Evolutionary conservation across 345 rosid species (phyloP), one percentile per base, ranked within the genome.

Genomic region (Punica granatum): DNA sequence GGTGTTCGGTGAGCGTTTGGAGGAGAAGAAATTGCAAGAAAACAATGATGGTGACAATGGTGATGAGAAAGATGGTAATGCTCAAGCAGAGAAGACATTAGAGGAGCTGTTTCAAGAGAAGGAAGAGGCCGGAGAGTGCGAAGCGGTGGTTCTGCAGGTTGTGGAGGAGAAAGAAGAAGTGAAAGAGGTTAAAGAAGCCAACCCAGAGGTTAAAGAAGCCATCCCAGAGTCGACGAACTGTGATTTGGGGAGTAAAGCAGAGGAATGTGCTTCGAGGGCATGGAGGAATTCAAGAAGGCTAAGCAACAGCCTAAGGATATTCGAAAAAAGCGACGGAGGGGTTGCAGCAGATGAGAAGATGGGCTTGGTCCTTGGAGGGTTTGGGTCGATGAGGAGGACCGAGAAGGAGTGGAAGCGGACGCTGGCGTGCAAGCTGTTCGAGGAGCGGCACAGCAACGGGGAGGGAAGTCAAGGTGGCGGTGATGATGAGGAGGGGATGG

Each of bases 341-440:
- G 43, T 48, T 19, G 59, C 32, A 39, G 59, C 42, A 43, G 41
- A 66, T 30, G 36, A 63, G 67, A 62, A 70, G 48, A 23, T 28
- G 61, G 54, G 56, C 23, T 14, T 72, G 69, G 74, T 58, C 67
- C 81, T 84, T 0, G 84, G 80, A 64, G 86, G 88, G 74, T 85
- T 71, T 21, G 94, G 96, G 60, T 89, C 99, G 34, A 90, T 88
- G 92, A 89, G 92, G 72, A 85, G 75, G 67, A 26, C 16, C 10
- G 95, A 88, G 34, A 91, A 88, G 67, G 99, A 94, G 74, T 90
- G 99, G 99, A 90, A 85, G 61, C 86, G 99, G 82, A 94, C 99
- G 30, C 66, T 94, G 64, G 97, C 99, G 2, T 84, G 99, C 81
- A 94, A 94, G 80, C 85, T 91, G 6, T 91, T 88, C 31, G 96